Percentiles rank a stretch among this genome's conserved stretches.
Conservation (phyloP, 2,329 filamentous ascomycete genomes). For the Seiridium unicorne region DNA sequence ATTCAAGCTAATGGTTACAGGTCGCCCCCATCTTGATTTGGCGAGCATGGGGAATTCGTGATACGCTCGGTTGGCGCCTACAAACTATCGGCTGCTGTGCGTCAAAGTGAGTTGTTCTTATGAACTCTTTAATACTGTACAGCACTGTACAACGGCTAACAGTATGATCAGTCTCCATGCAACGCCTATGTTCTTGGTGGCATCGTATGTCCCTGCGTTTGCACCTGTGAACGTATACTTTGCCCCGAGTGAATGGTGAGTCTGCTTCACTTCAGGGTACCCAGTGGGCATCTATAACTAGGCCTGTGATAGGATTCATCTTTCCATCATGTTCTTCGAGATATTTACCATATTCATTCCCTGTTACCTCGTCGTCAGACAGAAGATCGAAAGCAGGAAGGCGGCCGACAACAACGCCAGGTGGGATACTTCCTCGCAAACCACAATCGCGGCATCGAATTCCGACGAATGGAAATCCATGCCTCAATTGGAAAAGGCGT, state of each 20-base stretch:
- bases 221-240: conserved; percentile 44
- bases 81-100: conserved; percentile 46
- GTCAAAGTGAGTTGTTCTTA: conserved; percentile 22
- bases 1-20: conserved; percentile 10
- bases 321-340: conserved; percentile 54
- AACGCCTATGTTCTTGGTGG: conserved; percentile 56
- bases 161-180: conserved; percentile 42
- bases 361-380: conserved; percentile 24
- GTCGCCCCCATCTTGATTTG: conserved; percentile 51
- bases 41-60: conserved; percentile 50
- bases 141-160: too few relatives aligned
- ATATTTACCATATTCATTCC: conserved; percentile 55
- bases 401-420: conserved; percentile 24
- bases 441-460: conserved; percentile 13
- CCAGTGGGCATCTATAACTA: not conserved
- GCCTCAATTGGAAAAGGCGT: conserved; percentile 6
- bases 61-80: conserved; percentile 56
- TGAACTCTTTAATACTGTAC: too few relatives aligned
- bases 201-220: conserved; percentile 39
- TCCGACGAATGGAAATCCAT: conserved; percentile 16
- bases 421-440: conserved; percentile 26
- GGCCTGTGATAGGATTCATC: conserved; percentile 34
- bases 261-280: not conserved
- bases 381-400: conserved; percentile 18
- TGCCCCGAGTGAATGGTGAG: conserved; percentile 51